phyloP scores from a whole-genome alignment of 192 early-diverging fungal genomes.

The Coemansia sp. region DNA sequence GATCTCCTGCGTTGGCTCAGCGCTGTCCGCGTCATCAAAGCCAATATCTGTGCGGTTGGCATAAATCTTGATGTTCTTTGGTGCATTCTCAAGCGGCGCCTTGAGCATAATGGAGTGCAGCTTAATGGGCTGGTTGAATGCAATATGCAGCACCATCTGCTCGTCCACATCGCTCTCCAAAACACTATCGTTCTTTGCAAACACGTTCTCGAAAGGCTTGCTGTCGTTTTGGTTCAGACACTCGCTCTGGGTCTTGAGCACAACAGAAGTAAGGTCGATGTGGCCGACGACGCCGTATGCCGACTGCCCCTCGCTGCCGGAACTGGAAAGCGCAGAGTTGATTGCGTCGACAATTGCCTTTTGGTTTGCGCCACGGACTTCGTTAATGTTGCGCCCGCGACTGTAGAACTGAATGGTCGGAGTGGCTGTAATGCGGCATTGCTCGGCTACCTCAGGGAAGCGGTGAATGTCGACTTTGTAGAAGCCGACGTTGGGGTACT shows the following conservation, averaged over 20 bases:
- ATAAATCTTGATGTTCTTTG: slow-evolving; percentile 84
- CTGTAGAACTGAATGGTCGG: slow-evolving; percentile 64
- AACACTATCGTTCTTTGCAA: slow-evolving; percentile 64
- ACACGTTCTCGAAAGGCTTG: slow-evolving; percentile 72
- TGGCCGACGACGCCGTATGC: slow-evolving; percentile 55
- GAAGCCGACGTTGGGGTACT: slow-evolving; percentile 37
- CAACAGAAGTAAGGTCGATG: slow-evolving; percentile 60
- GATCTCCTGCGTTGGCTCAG: slow-evolving; percentile 74
- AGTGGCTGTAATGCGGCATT: slow-evolving; percentile 40
- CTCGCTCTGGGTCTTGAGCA: slow-evolving; percentile 70
- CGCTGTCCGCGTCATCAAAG: slow-evolving; percentile 84
- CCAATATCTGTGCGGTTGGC: slow-evolving; percentile 76
- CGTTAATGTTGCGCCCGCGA: slow-evolving; percentile 67
- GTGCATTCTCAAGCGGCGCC: slow-evolving; percentile 64
- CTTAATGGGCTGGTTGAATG: slow-evolving; percentile 81
- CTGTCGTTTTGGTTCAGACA: slow-evolving; percentile 84
- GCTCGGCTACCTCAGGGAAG: slow-evolving; percentile 36
- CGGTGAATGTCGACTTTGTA: slow-evolving; percentile 43
- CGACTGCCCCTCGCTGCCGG: slow-evolving; percentile 14
- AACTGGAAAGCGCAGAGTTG: slow-evolving; percentile 37
- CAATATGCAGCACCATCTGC: slow-evolving; percentile 83
- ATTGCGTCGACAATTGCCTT: slow-evolving; percentile 65
- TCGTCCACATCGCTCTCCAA: slow-evolving; percentile 95
- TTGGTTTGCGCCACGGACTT: slow-evolving; percentile 80
- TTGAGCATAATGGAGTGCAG: slow-evolving; percentile 58